Conservation (phyloP, 2,329 filamentous ascomycete genomes). For the Epichloe glyceriae region DNA sequence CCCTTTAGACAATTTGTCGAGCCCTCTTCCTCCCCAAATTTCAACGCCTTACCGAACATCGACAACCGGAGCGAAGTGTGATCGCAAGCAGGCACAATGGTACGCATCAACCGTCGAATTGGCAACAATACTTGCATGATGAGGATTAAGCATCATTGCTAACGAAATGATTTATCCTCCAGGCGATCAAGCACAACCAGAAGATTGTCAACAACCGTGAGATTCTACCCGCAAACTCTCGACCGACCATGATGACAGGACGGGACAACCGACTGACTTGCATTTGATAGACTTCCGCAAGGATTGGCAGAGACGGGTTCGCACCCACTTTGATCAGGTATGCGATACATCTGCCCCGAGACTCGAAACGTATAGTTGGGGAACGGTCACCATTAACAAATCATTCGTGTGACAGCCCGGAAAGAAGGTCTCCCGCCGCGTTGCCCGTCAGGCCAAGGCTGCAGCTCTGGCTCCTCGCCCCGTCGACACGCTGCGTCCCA, state of each 20-base stretch:
- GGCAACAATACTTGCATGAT: slow-evolving; percentile 8
- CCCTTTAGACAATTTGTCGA: slow-evolving; percentile 29
- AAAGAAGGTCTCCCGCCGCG: slow-evolving; percentile 85
- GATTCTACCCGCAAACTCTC: slow-evolving; percentile 16
- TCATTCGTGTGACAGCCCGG: slow-evolving; percentile 52
- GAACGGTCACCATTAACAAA: background rate
- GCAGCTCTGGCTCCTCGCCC: slow-evolving; percentile 90
- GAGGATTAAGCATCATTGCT: slow-evolving; percentile 17
- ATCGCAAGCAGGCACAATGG: slow-evolving; percentile 44
- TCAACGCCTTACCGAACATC: slow-evolving; percentile 26
- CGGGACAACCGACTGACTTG: slow-evolving; percentile 23
- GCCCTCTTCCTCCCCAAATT: slow-evolving; percentile 23
- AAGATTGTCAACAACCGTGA: slow-evolving; percentile 92
- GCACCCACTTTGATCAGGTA: slow-evolving; percentile 99
- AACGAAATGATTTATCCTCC: slow-evolving; percentile 13
- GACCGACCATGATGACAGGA: slow-evolving; percentile 17
- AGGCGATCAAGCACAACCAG: slow-evolving; percentile 99
- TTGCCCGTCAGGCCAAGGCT: slow-evolving; percentile 88
- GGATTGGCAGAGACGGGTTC: slow-evolving; percentile 99
- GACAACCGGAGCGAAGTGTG: slow-evolving; percentile 32
- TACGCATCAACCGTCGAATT: slow-evolving; percentile 20
- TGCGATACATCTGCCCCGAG: slow-evolving; percentile 16
- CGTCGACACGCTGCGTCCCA: slow-evolving; percentile 89
- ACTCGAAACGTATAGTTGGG: background rate
- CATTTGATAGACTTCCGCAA: slow-evolving; percentile 76